These are phyloP conservation scores for Ogataea minuta DNA, from an alignment of 805 yeast genomes.

Conservation along the genomic window DNA sequence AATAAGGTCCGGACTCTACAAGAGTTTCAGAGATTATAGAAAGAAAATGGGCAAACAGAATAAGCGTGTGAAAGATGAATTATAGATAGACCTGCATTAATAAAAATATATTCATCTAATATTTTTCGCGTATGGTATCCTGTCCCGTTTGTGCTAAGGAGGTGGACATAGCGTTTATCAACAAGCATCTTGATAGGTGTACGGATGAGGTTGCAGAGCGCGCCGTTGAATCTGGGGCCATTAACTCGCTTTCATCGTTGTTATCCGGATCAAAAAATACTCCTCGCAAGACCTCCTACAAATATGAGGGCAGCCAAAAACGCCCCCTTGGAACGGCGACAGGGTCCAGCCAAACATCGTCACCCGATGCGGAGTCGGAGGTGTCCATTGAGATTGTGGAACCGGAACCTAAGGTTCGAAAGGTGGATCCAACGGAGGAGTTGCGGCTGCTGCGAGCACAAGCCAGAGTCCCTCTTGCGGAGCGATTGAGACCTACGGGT, in stretches of 20 bases:
- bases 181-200: conserved; percentile 36
- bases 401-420: conserved; percentile 8
- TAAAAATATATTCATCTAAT: neutral
- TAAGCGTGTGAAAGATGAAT: conserved; percentile 2
- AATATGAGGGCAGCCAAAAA: conserved; percentile 9
- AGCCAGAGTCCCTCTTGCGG: conserved; percentile 59
- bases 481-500: conserved; percentile 72
- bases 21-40: conserved; percentile 23
- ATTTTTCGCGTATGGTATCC: conserved; percentile 27
- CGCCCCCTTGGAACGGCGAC: conserved; percentile 1
- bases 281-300: conserved; percentile 15
- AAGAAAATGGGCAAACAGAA: conserved; percentile 21
- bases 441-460: conserved; percentile 21
- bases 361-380: conserved; percentile 5
- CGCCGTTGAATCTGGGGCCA: neutral
- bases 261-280: conserved; percentile 14
- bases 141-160: conserved; percentile 37
- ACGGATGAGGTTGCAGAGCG: conserved; percentile 9
- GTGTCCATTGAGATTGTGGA: conserved; percentile 4
- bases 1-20: conserved; percentile 22
- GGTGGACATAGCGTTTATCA: conserved; percentile 30
- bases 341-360: conserved; percentile 7
- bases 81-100: neutral
- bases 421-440: conserved; percentile 19
- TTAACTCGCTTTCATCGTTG: conserved; percentile 17